These are phyloP conservation scores for Austroboletus novae-zelandiae DNA, from an alignment of 1,284 basidiomycete species.

Conservation along the genomic window DNA sequence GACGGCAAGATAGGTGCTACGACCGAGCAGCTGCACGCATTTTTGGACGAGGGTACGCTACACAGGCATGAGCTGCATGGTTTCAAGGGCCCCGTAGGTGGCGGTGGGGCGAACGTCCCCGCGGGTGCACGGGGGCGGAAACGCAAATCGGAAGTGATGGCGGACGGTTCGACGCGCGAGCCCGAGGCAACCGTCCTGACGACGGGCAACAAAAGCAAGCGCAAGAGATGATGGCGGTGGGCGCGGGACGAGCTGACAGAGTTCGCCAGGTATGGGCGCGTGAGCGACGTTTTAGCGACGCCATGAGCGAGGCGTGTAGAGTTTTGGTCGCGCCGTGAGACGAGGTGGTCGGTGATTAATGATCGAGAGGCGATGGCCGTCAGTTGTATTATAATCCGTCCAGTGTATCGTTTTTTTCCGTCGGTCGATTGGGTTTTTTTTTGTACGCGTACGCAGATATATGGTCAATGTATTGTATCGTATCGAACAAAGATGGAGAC, in stretches of 20 bases:
- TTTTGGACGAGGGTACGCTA: slow-evolving; percentile 34
- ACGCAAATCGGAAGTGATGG: slow-evolving; percentile 45
- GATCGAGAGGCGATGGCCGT: no score
- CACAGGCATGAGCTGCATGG: neutral
- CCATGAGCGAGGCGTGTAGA: no score
- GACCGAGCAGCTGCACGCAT: slow-evolving; percentile 41
- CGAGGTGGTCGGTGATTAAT: no score
- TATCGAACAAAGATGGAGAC: no score
- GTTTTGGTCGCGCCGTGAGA: no score
- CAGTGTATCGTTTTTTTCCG: no score
- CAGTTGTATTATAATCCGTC: no score
- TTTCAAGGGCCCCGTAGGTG: slow-evolving; percentile 3
- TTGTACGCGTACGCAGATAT: no score
- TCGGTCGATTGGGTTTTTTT: no score
- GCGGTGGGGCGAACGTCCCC: neutral
- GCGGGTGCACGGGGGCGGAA: slow-evolving; percentile 34
- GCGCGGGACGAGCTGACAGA: neutral
- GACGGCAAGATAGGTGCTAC: slow-evolving; percentile 29
- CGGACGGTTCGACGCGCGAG: slow-evolving; percentile 19
- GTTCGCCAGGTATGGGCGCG: no score
- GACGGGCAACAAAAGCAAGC: slow-evolving; percentile 20
- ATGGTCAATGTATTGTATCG: no score
- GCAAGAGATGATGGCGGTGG: slow-evolving; percentile 21
- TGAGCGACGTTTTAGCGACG: no score
- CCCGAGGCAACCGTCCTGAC: neutral